Base-by-base conservation (phyloP, 164 flowering plant species). In the Stephania japonica region DNA sequence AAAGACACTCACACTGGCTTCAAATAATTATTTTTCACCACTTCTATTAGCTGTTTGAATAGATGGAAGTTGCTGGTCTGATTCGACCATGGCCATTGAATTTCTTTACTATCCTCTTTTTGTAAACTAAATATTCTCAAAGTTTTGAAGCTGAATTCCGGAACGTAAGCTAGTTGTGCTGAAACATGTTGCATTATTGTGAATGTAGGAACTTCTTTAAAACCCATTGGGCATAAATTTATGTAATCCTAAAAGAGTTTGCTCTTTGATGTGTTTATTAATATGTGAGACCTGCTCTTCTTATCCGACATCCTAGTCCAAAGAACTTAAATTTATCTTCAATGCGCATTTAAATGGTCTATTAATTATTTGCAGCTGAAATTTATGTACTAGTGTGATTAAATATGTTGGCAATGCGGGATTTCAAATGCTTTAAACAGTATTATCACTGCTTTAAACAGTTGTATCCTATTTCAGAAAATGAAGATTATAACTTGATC, bases 401-500 rank as follows among this genome's bases (percentile, higher is more conserved):
- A 47, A 47, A 47, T 47, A 16, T 11, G 53, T 47, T 47, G 13
- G 16, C 53, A 47, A 16, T 47, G 12, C 16, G 1, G 53, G 16
- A 47, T 16, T 16, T 8, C 10, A 8, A 2, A 44, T 8, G 50
- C 50, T 47, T 50, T 10, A 16, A 50, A 50, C 18, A 50, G 16
- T 14, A 19, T 56, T 56, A 56, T 56, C 21, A 16, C 43, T 65
- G 61, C 56, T 69, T 69, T 56, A 71, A 42, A 21, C 12, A 49
- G 24, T 23, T 56, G 63, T 72, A 19, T 68, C 72, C 44, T 71
- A 43, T 77, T 86, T 71, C 89, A 94, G 99, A 80, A 63, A 87
- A 84, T 78, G 98, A 85, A 42, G 92, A 90, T 80, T 97, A 93
- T 77, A 95, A 91, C 83, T 72, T 90, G 81, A 75, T 95, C 23